Percentiles rank a stretch among this genome's conserved stretches.
These are phyloP conservation scores for Clonostachys sp. DNA, from an alignment of 2,329 filamentous ascomycete genomes.

Conservation along the genomic window DNA sequence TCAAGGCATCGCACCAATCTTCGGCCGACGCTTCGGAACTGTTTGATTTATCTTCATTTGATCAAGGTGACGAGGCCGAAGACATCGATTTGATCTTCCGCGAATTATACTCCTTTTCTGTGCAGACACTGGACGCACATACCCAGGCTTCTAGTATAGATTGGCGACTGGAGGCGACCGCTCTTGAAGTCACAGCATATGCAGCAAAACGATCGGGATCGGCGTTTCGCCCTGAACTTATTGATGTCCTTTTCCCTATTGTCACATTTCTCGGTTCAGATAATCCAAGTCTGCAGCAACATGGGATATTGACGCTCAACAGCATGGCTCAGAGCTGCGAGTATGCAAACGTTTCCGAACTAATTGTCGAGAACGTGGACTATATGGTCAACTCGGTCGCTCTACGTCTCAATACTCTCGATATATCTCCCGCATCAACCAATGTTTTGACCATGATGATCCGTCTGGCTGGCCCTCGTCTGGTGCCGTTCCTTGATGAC, in stretches of 20 bases:
- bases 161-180: slow-evolving; percentile 73
- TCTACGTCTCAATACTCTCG: slow-evolving; percentile 83
- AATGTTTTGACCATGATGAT: slow-evolving; percentile 95
- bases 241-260: slow-evolving; percentile 89
- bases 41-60: slow-evolving; percentile 45
- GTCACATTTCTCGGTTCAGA: slow-evolving; percentile 79
- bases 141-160: slow-evolving; percentile 46
- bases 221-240: slow-evolving; percentile 77
- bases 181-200: slow-evolving; percentile 75
- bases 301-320: slow-evolving; percentile 81
- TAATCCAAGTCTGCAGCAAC: slow-evolving; percentile 63
- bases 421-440: slow-evolving; percentile 86
- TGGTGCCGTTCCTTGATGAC: slow-evolving; percentile 89
- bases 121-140: slow-evolving; percentile 54
- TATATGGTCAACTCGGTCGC: slow-evolving; percentile 95
- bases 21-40: slow-evolving; percentile 60
- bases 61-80: slow-evolving; percentile 20
- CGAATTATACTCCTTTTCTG: slow-evolving; percentile 66
- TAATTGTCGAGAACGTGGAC: slow-evolving; percentile 89
- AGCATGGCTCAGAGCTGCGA: slow-evolving; percentile 70
- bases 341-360: slow-evolving; percentile 68
- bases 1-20: slow-evolving; percentile 51
- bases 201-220: slow-evolving; percentile 63
- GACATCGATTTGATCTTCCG: slow-evolving; percentile 45
- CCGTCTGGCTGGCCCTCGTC: slow-evolving; percentile 70